Evolutionary conservation across 495 filamentous ascomycete genomes (phyloP).

Genomic region (Neurospora sp.): DNA sequence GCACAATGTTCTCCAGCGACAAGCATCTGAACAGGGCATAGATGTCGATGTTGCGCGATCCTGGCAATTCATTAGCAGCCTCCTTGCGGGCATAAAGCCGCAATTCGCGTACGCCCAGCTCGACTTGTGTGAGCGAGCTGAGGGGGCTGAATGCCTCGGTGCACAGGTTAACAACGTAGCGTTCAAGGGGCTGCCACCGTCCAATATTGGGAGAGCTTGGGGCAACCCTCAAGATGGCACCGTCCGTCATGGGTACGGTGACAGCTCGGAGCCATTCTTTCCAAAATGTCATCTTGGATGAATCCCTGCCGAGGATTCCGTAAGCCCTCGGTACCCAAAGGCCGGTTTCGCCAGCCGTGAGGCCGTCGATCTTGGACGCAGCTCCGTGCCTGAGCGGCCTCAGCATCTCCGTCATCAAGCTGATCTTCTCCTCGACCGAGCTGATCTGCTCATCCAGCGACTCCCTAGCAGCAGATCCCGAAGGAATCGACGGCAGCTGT

Average conservation of each 20-base stretch:
- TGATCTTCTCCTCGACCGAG: constrained; percentile 92
- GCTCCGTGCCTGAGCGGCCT: constrained; percentile 88
- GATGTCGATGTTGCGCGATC: constrained; percentile 82
- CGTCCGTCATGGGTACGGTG: constrained; percentile 88
- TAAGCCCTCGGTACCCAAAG: constrained; percentile 95
- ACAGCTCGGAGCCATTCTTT: constrained; percentile 96
- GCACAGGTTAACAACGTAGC: constrained; percentile 96
- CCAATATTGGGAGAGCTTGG: constrained; percentile 83
- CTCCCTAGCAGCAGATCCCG: constrained; percentile 73
- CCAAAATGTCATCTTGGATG: constrained; percentile 83
- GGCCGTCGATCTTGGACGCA: constrained; percentile 91
- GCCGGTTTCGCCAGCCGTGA: constrained; percentile 92
- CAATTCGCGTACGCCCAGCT: constrained; percentile 81
- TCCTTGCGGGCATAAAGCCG: constrained; percentile 89
- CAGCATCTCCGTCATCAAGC: constrained; percentile 89
- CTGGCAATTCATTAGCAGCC: constrained; percentile 86
- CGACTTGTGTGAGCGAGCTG: constrained; percentile 89
- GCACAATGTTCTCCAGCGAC: constrained; percentile 81
- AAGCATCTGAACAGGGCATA: constrained; percentile 87
- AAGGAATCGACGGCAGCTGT: constrained; percentile 65
- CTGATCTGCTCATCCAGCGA: constrained; percentile 87
- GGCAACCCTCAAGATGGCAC: constrained; percentile 70
- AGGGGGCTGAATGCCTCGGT: constrained; percentile 88
- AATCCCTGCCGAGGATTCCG: constrained; percentile 82
- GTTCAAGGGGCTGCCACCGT: constrained; percentile 92